Evolutionary conservation across 768 basidiomycete species (phyloP).

Genomic region (Macrocybe gigantea): DNA sequence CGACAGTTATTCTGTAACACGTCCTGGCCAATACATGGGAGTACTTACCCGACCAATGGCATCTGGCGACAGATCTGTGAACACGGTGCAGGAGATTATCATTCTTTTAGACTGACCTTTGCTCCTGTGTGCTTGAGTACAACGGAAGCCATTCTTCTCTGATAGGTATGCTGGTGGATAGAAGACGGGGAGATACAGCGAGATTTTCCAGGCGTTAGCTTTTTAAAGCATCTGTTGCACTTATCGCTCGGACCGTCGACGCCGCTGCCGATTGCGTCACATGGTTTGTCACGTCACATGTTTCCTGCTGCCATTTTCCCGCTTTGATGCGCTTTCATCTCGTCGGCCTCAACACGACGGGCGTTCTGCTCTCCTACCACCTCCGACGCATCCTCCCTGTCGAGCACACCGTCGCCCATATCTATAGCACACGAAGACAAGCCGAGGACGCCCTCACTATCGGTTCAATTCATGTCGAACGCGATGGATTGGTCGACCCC

Average conservation of each 20-base stretch:
- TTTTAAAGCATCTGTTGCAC: neutral
- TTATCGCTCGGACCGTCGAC: neutral
- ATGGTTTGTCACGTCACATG: no score
- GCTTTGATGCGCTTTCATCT: constrained; percentile 63
- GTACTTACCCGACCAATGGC: constrained; percentile 62
- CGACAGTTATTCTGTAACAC: neutral
- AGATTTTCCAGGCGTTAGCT: neutral
- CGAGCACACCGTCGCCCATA: constrained; percentile 55
- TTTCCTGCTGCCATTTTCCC: no score
- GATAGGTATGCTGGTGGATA: constrained; percentile 2
- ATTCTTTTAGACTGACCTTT: constrained; percentile 32
- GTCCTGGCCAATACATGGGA: neutral
- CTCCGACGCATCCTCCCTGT: constrained; percentile 56
- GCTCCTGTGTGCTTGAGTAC: constrained; percentile 54
- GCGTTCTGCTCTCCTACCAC: constrained; percentile 76
- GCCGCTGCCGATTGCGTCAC: no score
- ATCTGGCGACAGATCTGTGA: constrained; percentile 34
- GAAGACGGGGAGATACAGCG: constrained; percentile 2
- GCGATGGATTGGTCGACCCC: constrained; percentile 36
- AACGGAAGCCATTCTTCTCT: constrained; percentile 40
- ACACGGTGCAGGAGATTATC: neutral
- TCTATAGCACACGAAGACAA: constrained; percentile 49
- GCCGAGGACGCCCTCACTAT: constrained; percentile 26
- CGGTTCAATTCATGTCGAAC: constrained; percentile 41
- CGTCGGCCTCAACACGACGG: constrained; percentile 79